Evolutionary conservation across 441 rosid genomes (phyloP).

Genomic region (Brassica hybrid): DNA sequence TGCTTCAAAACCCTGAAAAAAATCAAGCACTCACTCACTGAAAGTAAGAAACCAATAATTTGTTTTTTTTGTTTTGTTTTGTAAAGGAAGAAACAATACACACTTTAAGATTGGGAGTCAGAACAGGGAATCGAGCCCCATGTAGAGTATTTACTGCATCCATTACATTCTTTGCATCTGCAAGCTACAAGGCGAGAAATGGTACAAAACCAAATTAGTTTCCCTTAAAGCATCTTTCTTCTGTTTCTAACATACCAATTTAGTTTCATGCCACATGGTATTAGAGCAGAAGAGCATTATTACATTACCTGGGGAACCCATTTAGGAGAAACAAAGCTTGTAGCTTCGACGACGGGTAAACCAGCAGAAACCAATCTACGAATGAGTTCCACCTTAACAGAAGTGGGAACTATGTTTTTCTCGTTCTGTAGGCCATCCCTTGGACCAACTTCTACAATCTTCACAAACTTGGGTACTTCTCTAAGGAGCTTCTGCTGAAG

Average conservation of each 20-base stretch:
- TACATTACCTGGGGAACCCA: constrained; percentile 99
- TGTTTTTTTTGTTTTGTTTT: background rate
- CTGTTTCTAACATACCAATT: background rate
- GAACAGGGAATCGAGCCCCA: constrained; percentile 86
- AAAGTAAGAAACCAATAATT: background rate
- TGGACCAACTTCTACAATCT: constrained; percentile 99
- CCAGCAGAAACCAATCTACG: constrained; percentile 77
- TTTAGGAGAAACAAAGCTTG: constrained; percentile 98
- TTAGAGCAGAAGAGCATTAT: background rate
- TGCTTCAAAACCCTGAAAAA: constrained; percentile 85
- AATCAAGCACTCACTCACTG: background rate
- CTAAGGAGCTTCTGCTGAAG: constrained; percentile 52
- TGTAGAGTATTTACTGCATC: constrained; percentile 61
- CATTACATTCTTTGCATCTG: constrained; percentile 97
- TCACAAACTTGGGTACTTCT: constrained; percentile 82
- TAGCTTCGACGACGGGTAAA: constrained; percentile 88
- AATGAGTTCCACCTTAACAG: constrained; percentile 87
- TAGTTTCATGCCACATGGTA: too few species aligned
- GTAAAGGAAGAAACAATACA: background rate
- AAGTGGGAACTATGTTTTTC: constrained; percentile 80
- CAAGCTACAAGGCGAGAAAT: constrained; percentile 57
- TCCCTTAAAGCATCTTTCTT: background rate
- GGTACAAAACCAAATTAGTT: constrained; percentile 1
- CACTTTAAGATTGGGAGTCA: constrained; percentile 81
- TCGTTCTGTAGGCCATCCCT: constrained; percentile 98